Base-by-base conservation (phyloP, 2,329 filamentous ascomycete genomes). In the Metarhizium guizhouense region DNA sequence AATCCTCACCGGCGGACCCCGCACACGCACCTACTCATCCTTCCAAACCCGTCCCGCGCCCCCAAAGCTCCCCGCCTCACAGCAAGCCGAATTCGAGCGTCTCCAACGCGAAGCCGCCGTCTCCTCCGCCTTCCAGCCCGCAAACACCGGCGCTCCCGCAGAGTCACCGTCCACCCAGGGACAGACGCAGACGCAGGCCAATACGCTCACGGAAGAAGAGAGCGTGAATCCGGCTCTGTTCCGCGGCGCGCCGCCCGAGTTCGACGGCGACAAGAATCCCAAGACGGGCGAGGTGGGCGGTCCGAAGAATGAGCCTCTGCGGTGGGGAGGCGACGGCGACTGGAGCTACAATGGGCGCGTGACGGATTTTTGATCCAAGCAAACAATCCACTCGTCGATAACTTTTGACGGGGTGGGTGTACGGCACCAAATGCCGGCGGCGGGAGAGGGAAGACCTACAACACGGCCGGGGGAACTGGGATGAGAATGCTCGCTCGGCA, bases 281-380 rank as follows among this genome's bases (percentile, higher is more conserved):
- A 87, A 86, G 77, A 99, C 94, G 1, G 94, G 94, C 29, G 94
- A 99, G 78, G 84, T 96, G 11, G 94, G 94, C 6, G 94, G 94
- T 1, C 94, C 94, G 6, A 99, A 97, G 84, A 97, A 95, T 67
- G 93, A 99, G 73, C 94, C 94, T 53, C 67, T 97, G 68, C 76
- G 92, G 64, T 96, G 93, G 93, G 91, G 91, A 0, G 76, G 79
- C 18, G 68, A 65, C 0, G 86, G 89, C 1, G 83, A 86, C 64
- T 99, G 92, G 87, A 96, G 90, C 70, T 99, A 89, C 71, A 96
- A 96, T 71, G 94, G 94, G 50, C 78, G 93, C 60, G 92, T 95
- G 54, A 97, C 93, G 29, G 94, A 99, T 72, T 99, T 99, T 58
- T 84, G 11, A 20, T 4, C 6, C 13, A 16, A 18, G n/a, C 40